Evolutionary conservation across 257 asterid species (phyloP).

Genomic region (Gardenia jasminoides): DNA sequence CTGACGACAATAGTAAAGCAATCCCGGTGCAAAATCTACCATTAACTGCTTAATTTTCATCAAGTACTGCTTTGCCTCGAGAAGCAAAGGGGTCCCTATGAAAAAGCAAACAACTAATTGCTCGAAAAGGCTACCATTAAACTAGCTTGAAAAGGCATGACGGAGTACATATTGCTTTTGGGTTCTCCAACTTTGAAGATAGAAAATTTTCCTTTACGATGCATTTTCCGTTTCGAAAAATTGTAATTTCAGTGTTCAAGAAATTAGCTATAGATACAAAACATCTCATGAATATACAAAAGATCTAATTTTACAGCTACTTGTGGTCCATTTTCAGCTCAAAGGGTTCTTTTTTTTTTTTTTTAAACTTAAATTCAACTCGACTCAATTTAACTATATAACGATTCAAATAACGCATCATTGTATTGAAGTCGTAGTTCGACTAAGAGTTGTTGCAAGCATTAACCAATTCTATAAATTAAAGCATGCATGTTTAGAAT

Average conservation of each 20-base stretch:
- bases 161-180: constrained; percentile 8
- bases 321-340: not conserved
- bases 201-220: not conserved
- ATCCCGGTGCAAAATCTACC: too few species aligned
- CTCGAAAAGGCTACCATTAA: constrained; percentile 15
- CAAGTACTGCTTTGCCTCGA: not conserved
- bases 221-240: not conserved
- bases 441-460: too few species aligned
- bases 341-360: too few species aligned
- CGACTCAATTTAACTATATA: not conserved
- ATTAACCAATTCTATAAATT: too few species aligned
- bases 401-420: too few species aligned
- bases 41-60: too few species aligned
- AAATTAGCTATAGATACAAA: not conserved
- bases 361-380: too few species aligned
- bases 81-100: constrained; percentile 22
- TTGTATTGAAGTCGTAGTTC: too few species aligned
- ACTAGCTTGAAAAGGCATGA: constrained; percentile 3
- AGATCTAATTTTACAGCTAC: not conserved
- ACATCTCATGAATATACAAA: too few species aligned
- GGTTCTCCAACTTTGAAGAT: constrained; percentile 2
- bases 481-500: too few species aligned
- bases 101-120: constrained; percentile 3
- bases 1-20: too few species aligned
- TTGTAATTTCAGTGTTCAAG: not conserved